Percentiles rank a stretch among this genome's conserved stretches.
phyloP scores from a whole-genome alignment of 306 rosid species.

The Pyrus betulifolia region DNA sequence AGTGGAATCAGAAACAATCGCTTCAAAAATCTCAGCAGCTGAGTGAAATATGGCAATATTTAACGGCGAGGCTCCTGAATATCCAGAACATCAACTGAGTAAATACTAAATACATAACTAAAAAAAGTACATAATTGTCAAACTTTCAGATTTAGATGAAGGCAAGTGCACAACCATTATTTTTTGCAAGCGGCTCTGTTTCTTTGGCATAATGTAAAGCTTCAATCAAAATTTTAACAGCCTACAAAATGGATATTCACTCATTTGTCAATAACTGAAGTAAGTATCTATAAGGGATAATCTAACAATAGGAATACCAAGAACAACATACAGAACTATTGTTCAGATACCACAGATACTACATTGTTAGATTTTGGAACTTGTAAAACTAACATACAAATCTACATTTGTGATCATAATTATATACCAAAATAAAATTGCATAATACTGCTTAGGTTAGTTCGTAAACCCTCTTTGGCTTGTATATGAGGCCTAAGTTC shows the following conservation, averaged over 20 bases:
- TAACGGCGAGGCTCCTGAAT: conserved; percentile 74
- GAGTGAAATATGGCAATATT: conserved; percentile 89
- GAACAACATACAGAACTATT: not conserved
- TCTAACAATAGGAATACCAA: not conserved
- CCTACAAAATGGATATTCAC: conserved; percentile 42
- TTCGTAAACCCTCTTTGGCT: conserved; percentile 5
- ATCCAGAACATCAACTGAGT: conserved; percentile 13
- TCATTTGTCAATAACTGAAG: conserved; percentile 4
- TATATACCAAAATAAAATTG: not conserved
- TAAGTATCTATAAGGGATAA: conserved; percentile 5
- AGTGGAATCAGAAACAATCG: conserved; percentile 81
- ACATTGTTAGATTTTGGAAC: not conserved
- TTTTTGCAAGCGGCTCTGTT: conserved; percentile 58
- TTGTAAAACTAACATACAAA: not conserved
- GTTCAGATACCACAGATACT: not conserved
- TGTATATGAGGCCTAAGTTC: not conserved
- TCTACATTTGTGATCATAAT: not conserved
- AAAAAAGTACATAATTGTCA: conserved; percentile 3
- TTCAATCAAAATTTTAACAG: conserved; percentile 67
- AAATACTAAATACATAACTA: conserved; percentile 17
- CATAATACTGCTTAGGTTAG: not conserved
- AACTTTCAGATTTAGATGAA: not conserved
- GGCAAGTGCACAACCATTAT: conserved; percentile 43
- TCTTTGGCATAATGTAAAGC: conserved; percentile 70
- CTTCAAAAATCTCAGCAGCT: conserved; percentile 98